Conservation (phyloP, 2,329 filamentous ascomycete species). For the Aspergillus sp. region DNA sequence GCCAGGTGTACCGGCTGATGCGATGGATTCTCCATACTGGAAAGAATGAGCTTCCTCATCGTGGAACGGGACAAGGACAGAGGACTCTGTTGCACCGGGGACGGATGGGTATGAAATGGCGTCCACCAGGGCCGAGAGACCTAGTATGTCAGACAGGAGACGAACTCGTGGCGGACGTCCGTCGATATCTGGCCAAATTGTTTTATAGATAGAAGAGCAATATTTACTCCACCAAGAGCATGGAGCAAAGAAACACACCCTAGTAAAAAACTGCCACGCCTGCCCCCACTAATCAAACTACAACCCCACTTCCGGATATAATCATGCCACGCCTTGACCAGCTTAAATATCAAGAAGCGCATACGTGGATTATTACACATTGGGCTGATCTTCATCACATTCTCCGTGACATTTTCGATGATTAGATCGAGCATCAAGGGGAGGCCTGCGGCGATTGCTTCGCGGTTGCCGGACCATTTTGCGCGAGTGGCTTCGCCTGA, state of each 20-base stretch:
- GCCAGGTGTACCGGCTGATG: background rate
- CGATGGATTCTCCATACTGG: background rate
- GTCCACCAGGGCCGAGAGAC: background rate
- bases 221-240: too few species aligned
- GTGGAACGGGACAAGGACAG: background rate
- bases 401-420: conserved; percentile 7
- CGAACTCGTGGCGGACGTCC: conserved; percentile 9
- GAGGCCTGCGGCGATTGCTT: background rate
- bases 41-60: background rate
- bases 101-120: background rate
- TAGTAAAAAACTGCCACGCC: conserved; percentile 10
- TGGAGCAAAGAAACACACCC: background rate
- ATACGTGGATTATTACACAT: conserved; percentile 7
- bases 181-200: conserved; percentile 11
- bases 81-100: background rate
- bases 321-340: conserved; percentile 6
- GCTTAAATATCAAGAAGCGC: conserved; percentile 4
- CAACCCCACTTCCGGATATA: conserved; percentile 6
- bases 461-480: too few species aligned
- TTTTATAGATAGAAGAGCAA: background rate
- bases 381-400: conserved; percentile 10
- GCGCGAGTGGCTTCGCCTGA: too few species aligned
- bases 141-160: background rate
- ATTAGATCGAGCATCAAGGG: conserved; percentile 7
- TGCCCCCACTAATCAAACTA: conserved; percentile 10